Conservation (phyloP, 495 filamentous ascomycete genomes). For the Hypoxylon fragiforme region DNA sequence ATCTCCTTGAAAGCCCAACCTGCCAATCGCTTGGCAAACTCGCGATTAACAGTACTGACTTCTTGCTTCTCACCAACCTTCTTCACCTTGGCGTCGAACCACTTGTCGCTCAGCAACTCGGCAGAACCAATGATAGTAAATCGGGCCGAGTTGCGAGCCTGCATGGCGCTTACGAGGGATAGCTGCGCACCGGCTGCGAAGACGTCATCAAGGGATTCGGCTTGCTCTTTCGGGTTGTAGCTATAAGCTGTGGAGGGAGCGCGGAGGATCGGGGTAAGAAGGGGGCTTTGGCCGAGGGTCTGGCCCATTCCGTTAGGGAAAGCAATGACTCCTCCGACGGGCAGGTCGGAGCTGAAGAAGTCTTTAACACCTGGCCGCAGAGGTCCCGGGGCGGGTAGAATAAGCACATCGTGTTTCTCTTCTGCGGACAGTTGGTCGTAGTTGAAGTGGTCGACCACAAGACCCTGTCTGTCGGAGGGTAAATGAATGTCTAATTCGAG, state of each 20-base stretch:
- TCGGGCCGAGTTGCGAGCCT: constrained; percentile 90
- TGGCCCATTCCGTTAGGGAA: constrained; percentile 81
- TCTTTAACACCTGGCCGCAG: constrained; percentile 72
- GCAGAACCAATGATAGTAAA: constrained; percentile 83
- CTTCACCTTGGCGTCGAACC: constrained; percentile 85
- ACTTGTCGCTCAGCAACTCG: constrained; percentile 84
- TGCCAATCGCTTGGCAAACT: constrained; percentile 80
- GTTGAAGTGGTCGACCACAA: constrained; percentile 94
- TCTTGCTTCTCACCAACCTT: constrained; percentile 57
- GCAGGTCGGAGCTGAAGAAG: constrained; percentile 71
- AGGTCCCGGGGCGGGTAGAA: constrained; percentile 66
- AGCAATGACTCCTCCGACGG: constrained; percentile 60
- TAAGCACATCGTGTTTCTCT: constrained; percentile 86
- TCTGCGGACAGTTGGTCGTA: constrained; percentile 75
- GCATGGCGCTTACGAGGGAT: constrained; percentile 77
- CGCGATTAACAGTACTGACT: constrained; percentile 71
- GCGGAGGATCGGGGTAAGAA: constrained; percentile 78
- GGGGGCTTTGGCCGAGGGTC: constrained; percentile 71
- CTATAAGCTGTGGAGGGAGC: constrained; percentile 84
- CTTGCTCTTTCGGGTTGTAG: constrained; percentile 92
- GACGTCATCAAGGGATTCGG: constrained; percentile 68
- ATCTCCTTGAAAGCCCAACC: constrained; percentile 94
- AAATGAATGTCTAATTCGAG: constrained; percentile 90
- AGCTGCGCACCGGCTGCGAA: constrained; percentile 84
- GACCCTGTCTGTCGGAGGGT: constrained; percentile 75